Base-by-base conservation (phyloP, 169 alveolate genomes). In the Babesia bigemina region DNA sequence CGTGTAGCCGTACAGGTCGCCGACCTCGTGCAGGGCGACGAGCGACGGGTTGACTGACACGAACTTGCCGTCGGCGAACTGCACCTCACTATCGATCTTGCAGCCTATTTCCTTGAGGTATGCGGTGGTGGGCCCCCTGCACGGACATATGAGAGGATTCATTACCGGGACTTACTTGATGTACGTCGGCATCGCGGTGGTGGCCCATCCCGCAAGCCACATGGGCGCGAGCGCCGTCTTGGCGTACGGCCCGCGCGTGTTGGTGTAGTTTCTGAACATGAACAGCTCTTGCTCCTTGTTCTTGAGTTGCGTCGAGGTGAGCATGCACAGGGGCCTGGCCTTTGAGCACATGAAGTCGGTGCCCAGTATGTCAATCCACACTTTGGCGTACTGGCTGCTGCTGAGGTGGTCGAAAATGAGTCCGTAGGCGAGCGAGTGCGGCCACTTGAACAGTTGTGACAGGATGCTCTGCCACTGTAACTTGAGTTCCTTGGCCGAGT, bases 131-230 rank as follows among this genome's bases (percentile, higher is more conserved):
- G 94, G 93, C 4, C 95, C 95, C 71, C 91, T 81, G 65, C 16
- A 53, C 17, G 6, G 19, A 59, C 22, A 59, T 33, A 26, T 12
- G 56, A 0, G 57, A 22, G 70, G 17, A 61, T 16, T 10, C 50
- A 9, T n/a, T 28, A 10, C 9, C 48, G 45, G 42, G 4, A 56
- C 65, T 12, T 77, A 77, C 92, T 88, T 87, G 63, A 91, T 70
- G 81, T 90, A 91, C 36, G 95, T 91, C 19, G 95, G 95, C 14
- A 92, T 77, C 12, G 95, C 85, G 45, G 83, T 78, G 53, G 95
- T 75, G 26, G 95, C 91, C 95, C 95, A 91, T 29, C 91, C 95
- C 42, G 93, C 95, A 21, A 91, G 70, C 95, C 95, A 91, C 76
- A 91, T 75, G 19, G 95, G 95, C n/a, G 91, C 79, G 58, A 84